phyloP scores from a whole-genome alignment of 352 stramenopile genomes.

The Globisporangium spinosum region DNA sequence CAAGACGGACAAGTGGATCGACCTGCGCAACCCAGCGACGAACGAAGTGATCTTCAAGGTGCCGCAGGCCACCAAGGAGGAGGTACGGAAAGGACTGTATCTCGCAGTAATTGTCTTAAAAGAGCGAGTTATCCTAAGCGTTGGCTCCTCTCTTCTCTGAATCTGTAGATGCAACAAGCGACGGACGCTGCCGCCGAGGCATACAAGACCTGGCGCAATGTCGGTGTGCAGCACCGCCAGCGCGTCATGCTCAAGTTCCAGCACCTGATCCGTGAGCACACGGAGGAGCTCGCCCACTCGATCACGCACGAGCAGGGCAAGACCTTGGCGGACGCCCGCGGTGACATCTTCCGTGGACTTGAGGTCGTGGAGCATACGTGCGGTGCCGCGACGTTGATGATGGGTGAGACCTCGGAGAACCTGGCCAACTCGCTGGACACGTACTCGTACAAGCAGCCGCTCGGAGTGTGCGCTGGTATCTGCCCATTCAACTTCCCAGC shows the following conservation, averaged over 20 bases:
- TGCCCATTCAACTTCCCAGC: slow-evolving; percentile 96
- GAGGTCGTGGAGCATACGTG: slow-evolving; percentile 81
- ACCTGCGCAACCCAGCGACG: slow-evolving; percentile 90
- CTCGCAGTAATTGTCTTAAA: neutral
- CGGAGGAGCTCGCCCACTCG: slow-evolving; percentile 91
- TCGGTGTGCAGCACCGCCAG: slow-evolving; percentile 92
- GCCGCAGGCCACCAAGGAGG: slow-evolving; percentile 80
- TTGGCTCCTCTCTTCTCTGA: neutral
- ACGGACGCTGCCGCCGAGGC: slow-evolving; percentile 72
- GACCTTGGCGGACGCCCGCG: slow-evolving; percentile 91
- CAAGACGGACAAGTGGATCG: slow-evolving; percentile 90
- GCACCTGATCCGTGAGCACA: slow-evolving; percentile 92
- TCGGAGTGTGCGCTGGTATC: slow-evolving; percentile 93
- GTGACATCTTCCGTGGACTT: slow-evolving; percentile 97
- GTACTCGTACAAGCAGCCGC: slow-evolving; percentile 94
- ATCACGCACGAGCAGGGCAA: slow-evolving; percentile 94
- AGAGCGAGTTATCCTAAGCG: neutral
- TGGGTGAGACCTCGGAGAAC: slow-evolving; percentile 94
- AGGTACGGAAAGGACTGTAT: slow-evolving; percentile 30
- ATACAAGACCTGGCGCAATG: slow-evolving; percentile 92
- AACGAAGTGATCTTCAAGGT: slow-evolving; percentile 87
- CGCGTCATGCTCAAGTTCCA: slow-evolving; percentile 96
- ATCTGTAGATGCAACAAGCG: slow-evolving; percentile 76
- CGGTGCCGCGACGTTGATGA: slow-evolving; percentile 80
- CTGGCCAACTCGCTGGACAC: slow-evolving; percentile 92